These are phyloP conservation scores for Clarireedia sp. DNA, from an alignment of 2,329 filamentous ascomycete species.

Conservation along the genomic window DNA sequence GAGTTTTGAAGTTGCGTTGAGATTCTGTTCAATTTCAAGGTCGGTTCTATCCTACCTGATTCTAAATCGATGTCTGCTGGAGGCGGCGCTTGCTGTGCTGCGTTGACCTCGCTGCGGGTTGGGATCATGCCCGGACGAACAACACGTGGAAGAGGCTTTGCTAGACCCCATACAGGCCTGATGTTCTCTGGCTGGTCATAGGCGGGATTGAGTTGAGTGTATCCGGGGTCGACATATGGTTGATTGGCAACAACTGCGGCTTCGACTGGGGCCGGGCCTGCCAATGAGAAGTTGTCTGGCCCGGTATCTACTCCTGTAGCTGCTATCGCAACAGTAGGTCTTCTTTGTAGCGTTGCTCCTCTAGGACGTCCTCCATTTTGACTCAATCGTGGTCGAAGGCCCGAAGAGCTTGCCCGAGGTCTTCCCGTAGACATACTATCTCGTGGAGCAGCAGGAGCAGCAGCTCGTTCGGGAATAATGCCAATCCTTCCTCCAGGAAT, in stretches of 20 bases:
- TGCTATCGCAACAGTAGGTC: conserved; percentile 6
- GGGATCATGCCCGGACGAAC: conserved; percentile 46
- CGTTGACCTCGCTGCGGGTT: conserved; percentile 32
- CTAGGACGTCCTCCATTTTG: conserved; percentile 1
- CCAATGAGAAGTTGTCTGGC: conserved; percentile 24
- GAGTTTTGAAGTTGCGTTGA: conserved; percentile 18
- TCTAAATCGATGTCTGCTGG: conserved; percentile 35
- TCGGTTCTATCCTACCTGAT: conserved; percentile 33
- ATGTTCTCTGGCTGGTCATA: conserved; percentile 43
- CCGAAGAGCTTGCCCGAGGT: conserved; percentile 1
- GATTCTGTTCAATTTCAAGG: conserved; percentile 18
- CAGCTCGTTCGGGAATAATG: conserved; percentile 1
- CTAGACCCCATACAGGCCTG: conserved; percentile 46
- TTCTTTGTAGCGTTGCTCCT: conserved; percentile 5
- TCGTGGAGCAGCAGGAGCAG: not conserved
- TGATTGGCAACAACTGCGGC: conserved; percentile 29
- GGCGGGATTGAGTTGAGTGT: conserved; percentile 44
- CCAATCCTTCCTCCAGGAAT: not conserved
- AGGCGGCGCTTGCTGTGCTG: conserved; percentile 24
- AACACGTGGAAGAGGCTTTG: conserved; percentile 45
- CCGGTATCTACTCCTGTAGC: conserved; percentile 5
- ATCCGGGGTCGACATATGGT: conserved; percentile 45
- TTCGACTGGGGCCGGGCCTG: conserved; percentile 21
- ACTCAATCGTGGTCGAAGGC: conserved; percentile 5
- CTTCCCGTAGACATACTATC: not conserved